A percentile compares a stretch with the other conserved stretches of the same genome.
phyloP scores from a whole-genome alignment of 345 rosid species.

The Corchorus capsularis region DNA sequence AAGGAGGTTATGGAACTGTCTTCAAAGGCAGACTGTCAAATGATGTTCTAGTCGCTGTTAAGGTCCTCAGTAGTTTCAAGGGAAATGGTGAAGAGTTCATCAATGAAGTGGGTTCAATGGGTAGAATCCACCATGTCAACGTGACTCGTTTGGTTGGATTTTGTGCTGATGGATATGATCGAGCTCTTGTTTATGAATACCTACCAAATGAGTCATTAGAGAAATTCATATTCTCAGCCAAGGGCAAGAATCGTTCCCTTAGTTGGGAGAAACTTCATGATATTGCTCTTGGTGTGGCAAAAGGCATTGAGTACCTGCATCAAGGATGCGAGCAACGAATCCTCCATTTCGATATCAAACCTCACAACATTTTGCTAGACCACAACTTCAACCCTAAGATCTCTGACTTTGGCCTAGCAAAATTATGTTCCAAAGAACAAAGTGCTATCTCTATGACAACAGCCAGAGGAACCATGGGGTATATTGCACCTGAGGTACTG shows the following conservation, averaged over 20 bases:
- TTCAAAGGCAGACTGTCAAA: slow-evolving; percentile 28
- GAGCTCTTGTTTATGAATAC: slow-evolving; percentile 27
- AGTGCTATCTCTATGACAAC: slow-evolving; percentile 11
- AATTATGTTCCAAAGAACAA: slow-evolving; percentile 14
- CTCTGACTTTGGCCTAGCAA: slow-evolving; percentile 26
- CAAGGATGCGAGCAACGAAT: slow-evolving; percentile 21
- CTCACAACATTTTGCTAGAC: slow-evolving; percentile 23
- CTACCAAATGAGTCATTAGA: slow-evolving; percentile 22
- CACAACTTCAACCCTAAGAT: slow-evolving; percentile 20
- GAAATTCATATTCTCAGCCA: slow-evolving; percentile 11
- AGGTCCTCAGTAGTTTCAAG: slow-evolving; percentile 23
- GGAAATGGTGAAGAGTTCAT: slow-evolving; percentile 30
- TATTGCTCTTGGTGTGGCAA: slow-evolving; percentile 7
- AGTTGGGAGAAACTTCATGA: slow-evolving; percentile 17
- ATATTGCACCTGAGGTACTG: slow-evolving; percentile 18
- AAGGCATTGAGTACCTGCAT: slow-evolving; percentile 19
- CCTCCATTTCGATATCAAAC: slow-evolving; percentile 27
- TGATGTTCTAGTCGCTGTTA: slow-evolving; percentile 28
- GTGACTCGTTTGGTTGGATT: slow-evolving; percentile 21
- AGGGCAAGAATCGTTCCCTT: neutral
- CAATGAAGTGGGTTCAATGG: slow-evolving; percentile 28
- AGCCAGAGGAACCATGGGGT: slow-evolving; percentile 20
- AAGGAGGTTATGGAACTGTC: slow-evolving; percentile 34
- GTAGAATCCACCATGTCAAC: slow-evolving; percentile 26
- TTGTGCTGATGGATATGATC: slow-evolving; percentile 20